Conservation (phyloP, 805 yeast species). For the Myxozyma neglecta region DNA sequence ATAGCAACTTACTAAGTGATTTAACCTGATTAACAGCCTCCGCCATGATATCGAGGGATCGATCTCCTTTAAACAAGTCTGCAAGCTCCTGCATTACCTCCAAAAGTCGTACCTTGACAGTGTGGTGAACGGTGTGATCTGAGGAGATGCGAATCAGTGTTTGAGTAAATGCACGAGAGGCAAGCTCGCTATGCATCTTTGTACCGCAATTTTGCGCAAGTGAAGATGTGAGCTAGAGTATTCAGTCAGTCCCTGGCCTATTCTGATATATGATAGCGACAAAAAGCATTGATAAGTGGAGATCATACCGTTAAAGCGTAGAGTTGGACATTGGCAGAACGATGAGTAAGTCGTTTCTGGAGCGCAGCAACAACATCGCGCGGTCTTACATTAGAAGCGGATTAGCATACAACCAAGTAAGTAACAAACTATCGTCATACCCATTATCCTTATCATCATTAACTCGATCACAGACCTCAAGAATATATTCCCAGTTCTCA, state of each 20-base stretch:
- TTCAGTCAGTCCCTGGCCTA: conserved; percentile 51
- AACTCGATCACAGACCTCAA: conserved; percentile 68
- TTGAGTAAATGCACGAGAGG: conserved; percentile 55
- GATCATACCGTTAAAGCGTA: conserved; percentile 48
- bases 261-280: not conserved
- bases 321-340: conserved; percentile 66
- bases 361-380: conserved; percentile 50
- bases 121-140: conserved; percentile 59
- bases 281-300: not conserved
- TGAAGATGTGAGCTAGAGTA: conserved; percentile 48
- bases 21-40: conserved; percentile 58
- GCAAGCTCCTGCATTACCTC: conserved; percentile 69
- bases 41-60: conserved; percentile 68
- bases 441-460: conserved; percentile 61
- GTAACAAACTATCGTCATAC: conserved; percentile 9
- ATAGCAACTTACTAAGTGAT: conserved; percentile 36
- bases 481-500: conserved; percentile 67
- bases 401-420: not conserved
- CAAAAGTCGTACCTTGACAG: conserved; percentile 64
- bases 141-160: conserved; percentile 51
- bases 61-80: conserved; percentile 66
- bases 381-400: conserved; percentile 34
- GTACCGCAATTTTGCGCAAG: conserved; percentile 79
- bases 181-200: conserved; percentile 60
- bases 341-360: conserved; percentile 49